Conservation (phyloP, 371 early-diverging fungal species). For the Rhizopus arrhizus region DNA sequence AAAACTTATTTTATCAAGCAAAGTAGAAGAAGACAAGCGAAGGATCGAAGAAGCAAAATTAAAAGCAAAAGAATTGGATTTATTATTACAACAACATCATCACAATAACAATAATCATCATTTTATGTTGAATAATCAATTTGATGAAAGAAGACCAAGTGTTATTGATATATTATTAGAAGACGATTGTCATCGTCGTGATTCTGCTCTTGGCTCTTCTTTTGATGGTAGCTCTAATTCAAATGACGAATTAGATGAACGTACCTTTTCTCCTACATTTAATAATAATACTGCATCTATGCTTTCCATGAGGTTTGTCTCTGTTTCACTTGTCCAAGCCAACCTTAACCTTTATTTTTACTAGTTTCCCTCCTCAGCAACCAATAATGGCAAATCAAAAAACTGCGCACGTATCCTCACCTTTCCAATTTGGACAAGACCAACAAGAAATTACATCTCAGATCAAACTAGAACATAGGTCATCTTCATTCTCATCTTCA, state of each 20-base stretch:
- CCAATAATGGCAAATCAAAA: background rate
- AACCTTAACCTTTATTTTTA: background rate
- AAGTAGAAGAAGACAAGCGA: conserved; percentile 69
- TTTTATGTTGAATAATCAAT: background rate
- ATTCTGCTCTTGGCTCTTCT: conserved; percentile 31
- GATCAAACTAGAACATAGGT: background rate
- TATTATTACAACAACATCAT: conserved; percentile 40
- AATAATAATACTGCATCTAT: background rate
- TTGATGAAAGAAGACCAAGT: conserved; percentile 18
- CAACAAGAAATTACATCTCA: background rate
- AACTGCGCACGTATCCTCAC: background rate
- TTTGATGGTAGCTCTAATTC: conserved; percentile 33
- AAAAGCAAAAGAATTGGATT: conserved; percentile 47
- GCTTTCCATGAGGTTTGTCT: background rate
- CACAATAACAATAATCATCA: conserved; percentile 19
- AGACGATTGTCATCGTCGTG: conserved; percentile 25
- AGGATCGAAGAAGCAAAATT: conserved; percentile 54
- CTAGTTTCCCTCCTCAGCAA: background rate
- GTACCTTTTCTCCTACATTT: background rate
- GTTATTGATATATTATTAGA: conserved; percentile 23
- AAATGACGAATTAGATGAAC: conserved; percentile 16
- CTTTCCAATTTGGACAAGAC: background rate
- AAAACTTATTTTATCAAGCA: conserved; percentile 59
- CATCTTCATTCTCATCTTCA: background rate
- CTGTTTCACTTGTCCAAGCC: background rate